phyloP scores from a whole-genome alignment of 176 grass and related monocot genomes.

The Avena insularis region DNA sequence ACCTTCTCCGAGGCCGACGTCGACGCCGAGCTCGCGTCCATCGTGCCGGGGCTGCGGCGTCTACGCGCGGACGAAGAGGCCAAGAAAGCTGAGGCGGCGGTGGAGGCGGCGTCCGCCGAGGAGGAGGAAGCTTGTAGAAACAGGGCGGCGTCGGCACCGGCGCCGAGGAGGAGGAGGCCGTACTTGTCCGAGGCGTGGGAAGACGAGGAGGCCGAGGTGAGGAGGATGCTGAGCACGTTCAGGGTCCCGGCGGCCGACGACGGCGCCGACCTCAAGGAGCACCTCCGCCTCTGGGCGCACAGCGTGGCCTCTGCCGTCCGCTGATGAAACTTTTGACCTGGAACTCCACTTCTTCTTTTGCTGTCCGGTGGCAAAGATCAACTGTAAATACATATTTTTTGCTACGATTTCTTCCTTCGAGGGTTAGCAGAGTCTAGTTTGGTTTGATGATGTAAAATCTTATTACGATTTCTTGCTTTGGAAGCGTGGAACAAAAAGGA shows the following conservation, averaged over 20 bases:
- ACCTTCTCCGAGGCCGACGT: slow-evolving; percentile 76
- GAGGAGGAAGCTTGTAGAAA: slow-evolving; percentile 1
- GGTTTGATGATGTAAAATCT: background rate
- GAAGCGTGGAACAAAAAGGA: background rate
- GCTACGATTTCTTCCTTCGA: background rate
- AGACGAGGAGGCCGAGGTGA: slow-evolving; percentile 58
- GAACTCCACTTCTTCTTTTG: background rate
- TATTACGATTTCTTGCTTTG: too few relatives aligned
- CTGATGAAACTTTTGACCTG: slow-evolving; percentile 27
- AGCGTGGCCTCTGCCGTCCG: slow-evolving; percentile 78
- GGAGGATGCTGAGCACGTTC: slow-evolving; percentile 58
- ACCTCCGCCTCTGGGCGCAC: slow-evolving; percentile 87
- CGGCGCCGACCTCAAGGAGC: slow-evolving; percentile 68
- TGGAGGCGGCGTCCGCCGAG: background rate
- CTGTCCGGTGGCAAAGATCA: background rate
- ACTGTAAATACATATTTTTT: slow-evolving; percentile 46
- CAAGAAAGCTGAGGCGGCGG: background rate
- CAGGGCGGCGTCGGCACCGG: background rate
- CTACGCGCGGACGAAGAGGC: slow-evolving; percentile 30
- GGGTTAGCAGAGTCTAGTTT: background rate
- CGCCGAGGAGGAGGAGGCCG: slow-evolving; percentile 48
- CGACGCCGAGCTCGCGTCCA: slow-evolving; percentile 65
- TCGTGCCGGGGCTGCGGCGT: slow-evolving; percentile 70
- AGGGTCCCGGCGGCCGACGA: slow-evolving; percentile 50
- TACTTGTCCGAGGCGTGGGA: slow-evolving; percentile 97